Base-by-base conservation (phyloP, 2,329 filamentous ascomycete genomes). In the Aspergillus ustus region DNA sequence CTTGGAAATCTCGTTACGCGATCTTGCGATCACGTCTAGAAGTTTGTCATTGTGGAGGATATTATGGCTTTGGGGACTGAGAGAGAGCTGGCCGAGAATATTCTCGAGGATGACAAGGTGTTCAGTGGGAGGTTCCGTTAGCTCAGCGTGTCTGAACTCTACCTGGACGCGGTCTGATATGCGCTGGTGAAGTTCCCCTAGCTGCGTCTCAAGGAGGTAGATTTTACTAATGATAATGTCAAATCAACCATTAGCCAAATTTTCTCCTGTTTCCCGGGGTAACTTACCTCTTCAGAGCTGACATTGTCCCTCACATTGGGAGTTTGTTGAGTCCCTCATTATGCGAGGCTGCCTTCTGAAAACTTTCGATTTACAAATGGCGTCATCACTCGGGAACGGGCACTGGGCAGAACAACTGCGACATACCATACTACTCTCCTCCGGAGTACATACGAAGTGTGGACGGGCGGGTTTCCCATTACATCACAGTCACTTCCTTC, bases 71-170 rank as follows among this genome's bases (percentile, higher is more conserved):
- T 87, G 86, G 0, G 89, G 86, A 2, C 87, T 87, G 4, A 89
- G 87, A 20, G 91, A 93, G 15, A 96, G 78, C 2, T 87, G 82
- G 75, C 89, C 89, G 70, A 91, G 86, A 58, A 93, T 85, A 60
- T 79, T 81, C 66, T 93, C 84, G 44, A 96, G 80, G 57, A 88
- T 82, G 3, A 71, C 65, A 56, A 74, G 86, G 34, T 64, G 66
- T 37, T 66, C 46, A 25, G 40, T 49, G 17, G 53, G 63, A 28
- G 45, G 43, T 60, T 70, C 66, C 6, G 25, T 6, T 45, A 53
- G 45, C 13, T 34, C 44, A n/a, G 34, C 45, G 51, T 55, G 7
- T 22, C 51, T 50, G 63, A 60, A 40, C 8, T 66, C 66, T 15
- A 63, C 7, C 7, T 55, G 34, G 61, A 62, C 40, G 31, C 49